These are phyloP conservation scores for Huntiella bhutanensis DNA, from an alignment of 2,329 filamentous ascomycete genomes.

Conservation along the genomic window DNA sequence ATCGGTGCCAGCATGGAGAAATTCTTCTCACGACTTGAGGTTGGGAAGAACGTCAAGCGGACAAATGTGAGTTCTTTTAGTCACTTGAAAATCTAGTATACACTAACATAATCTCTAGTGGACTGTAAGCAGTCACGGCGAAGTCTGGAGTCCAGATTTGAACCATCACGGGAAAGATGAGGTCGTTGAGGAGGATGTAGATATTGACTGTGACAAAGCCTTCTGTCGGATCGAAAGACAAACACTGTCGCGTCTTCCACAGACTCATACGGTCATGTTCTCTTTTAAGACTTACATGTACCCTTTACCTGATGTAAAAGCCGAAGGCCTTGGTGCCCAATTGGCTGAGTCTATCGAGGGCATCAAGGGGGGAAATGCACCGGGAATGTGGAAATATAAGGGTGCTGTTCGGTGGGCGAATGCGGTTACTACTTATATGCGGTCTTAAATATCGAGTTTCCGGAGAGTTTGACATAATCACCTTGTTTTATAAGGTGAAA, in stretches of 20 bases:
- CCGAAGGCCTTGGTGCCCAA: constrained; percentile 26
- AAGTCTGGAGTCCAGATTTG: constrained; percentile 22
- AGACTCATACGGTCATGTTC: constrained; percentile 29
- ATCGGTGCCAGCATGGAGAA: constrained; percentile 36
- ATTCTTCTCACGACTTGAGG: constrained; percentile 29
- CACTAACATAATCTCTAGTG: constrained; percentile 20
- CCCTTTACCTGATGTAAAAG: constrained; percentile 27
- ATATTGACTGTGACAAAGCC: constrained; percentile 22
- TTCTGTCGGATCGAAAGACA: constrained; percentile 31
- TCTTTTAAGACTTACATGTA: constrained; percentile 39
- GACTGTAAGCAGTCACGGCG: constrained; percentile 26
- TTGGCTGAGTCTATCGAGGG: constrained; percentile 36
- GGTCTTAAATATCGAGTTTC: constrained; percentile 14
- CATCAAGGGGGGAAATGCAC: constrained; percentile 29
- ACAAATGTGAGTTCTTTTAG: constrained; percentile 24
- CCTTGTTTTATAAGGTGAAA: background rate
- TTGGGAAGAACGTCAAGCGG: constrained; percentile 30
- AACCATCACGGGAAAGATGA: constrained; percentile 22
- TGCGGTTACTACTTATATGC: constrained; percentile 27
- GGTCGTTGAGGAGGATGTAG: constrained; percentile 18
- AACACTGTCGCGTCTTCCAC: constrained; percentile 29
- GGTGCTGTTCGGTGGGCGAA: constrained; percentile 28
- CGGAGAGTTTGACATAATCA: background rate
- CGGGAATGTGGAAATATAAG: constrained; percentile 35
- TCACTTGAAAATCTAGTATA: background rate